These are phyloP conservation scores for Kazachstania sp. DNA, from an alignment of 1,139 yeast genomes.

Conservation along the genomic window DNA sequence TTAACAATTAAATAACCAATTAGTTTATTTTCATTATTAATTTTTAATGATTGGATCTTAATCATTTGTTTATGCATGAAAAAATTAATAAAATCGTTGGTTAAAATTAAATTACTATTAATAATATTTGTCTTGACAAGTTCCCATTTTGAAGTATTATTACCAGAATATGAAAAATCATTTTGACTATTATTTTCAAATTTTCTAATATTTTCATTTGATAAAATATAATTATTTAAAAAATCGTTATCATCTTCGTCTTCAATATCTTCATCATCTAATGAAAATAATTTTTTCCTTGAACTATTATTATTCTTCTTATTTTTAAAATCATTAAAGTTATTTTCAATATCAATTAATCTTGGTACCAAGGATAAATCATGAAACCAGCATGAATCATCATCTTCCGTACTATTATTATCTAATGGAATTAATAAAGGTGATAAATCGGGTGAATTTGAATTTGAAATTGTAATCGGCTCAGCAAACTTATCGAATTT, in stretches of 20 bases:
- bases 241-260: neutral
- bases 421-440: constrained; percentile 10
- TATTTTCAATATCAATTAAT: constrained; percentile 8
- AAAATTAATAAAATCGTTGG: constrained; percentile 14
- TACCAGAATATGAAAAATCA: neutral
- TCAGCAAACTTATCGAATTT: constrained; percentile 25
- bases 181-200: neutral
- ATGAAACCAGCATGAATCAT: constrained; percentile 11
- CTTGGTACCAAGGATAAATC: constrained; percentile 7
- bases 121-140: neutral
- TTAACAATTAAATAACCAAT: constrained; percentile 23
- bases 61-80: constrained; percentile 1
- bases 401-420: neutral
- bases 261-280: constrained; percentile 5
- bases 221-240: neutral
- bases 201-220: neutral
- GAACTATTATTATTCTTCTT: neutral
- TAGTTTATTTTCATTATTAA: constrained; percentile 13
- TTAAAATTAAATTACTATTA: constrained; percentile 3
- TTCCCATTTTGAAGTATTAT: neutral
- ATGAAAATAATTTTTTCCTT: neutral
- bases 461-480: constrained; percentile 29
- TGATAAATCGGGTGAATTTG: constrained; percentile 19
- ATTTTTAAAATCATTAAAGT: constrained; percentile 3
- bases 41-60: neutral